phyloP scores from a whole-genome alignment of 164 flowering plant species.

The Nymphaea colorata region DNA sequence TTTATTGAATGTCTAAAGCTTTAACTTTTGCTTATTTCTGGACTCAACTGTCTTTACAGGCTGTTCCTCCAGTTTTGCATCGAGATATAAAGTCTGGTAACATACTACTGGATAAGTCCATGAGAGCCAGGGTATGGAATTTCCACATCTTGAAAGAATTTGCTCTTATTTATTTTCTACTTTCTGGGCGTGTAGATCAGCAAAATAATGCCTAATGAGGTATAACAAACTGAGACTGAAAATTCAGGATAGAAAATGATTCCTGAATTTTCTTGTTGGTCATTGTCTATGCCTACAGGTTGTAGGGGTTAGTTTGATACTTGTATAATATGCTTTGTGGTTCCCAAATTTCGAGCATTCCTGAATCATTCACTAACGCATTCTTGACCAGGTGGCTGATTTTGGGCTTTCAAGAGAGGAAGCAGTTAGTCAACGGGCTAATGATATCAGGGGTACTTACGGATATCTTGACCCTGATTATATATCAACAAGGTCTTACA shows the following conservation, averaged over 20 bases:
- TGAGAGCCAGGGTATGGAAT: conserved; percentile 84
- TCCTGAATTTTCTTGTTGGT: too few relatives aligned
- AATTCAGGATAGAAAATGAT: too few relatives aligned
- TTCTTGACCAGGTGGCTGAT: conserved; percentile 75
- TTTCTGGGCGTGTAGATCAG: too few relatives aligned
- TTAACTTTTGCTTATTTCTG: neutral
- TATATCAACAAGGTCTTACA: conserved; percentile 65
- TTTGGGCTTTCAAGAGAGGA: conserved; percentile 98
- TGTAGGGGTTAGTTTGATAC: too few relatives aligned
- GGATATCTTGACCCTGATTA: conserved; percentile 98
- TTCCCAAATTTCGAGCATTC: too few relatives aligned
- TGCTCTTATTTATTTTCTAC: neutral
- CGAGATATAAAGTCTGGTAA: conserved; percentile 94
- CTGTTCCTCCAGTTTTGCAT: conserved; percentile 87
- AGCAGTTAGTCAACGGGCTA: conserved; percentile 48
- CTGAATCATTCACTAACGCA: neutral
- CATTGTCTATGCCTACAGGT: too few relatives aligned
- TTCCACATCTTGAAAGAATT: neutral
- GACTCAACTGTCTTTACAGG: conserved; percentile 34
- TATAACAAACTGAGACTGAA: too few relatives aligned
- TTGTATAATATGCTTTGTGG: too few relatives aligned
- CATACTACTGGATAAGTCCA: conserved; percentile 82
- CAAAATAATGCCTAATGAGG: too few relatives aligned
- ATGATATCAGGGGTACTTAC: conserved; percentile 76
- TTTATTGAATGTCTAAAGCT: neutral